Evolutionary conservation across 2,329 filamentous ascomycete species (phyloP), one percentile per base, ranked within the genome.

Genomic region (Rutstroemia sp.): DNA sequence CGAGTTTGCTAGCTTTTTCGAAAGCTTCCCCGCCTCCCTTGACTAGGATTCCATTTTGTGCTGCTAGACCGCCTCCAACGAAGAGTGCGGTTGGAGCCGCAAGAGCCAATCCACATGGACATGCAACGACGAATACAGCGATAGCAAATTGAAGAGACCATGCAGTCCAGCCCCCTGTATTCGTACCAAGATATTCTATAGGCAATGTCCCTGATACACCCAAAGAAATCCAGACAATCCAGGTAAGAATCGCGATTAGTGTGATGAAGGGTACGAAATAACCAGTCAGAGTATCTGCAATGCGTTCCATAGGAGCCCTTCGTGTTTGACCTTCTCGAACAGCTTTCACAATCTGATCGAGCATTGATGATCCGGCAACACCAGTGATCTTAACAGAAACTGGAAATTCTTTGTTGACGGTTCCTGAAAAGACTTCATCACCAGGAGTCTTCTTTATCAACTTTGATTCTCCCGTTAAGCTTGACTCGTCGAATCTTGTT

Each of bases 401-500:
- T 0, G 86, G 78, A 0, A 77, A 69, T 5, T 77, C 83, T 65
- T 86, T 86, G 72, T 92, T 92, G 67, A 91, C 76, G 0, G 88
- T 91, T 16, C 88, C 88, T 0, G 87, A 82, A 63, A 79, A 91
- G 2, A 91, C 83, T 16, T 75, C 73, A 57, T 89, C 87, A 3
- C 83, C 84, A 2, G 73, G 63, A 0, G 51, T 60, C 71, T 92
- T 92, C 65, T 77, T 78, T 55, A 91, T 80, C 0, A 79, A 79
- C 6, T 79, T 78, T 14, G 87, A 87, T 71, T 92, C 88, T 52
- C 88, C 88, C 1, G 92, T 96, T 58, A 97, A 76, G 59, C 90
- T 95, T 10, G 90, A 92, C 70, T 97, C 92, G 67, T 96, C 90
- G 65, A 96, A 96, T 50, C 76, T 79, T 46, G 82, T 83, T 50